Conservation (phyloP, 2,329 filamentous ascomycete genomes). For the Clarireedia monteithiana region DNA sequence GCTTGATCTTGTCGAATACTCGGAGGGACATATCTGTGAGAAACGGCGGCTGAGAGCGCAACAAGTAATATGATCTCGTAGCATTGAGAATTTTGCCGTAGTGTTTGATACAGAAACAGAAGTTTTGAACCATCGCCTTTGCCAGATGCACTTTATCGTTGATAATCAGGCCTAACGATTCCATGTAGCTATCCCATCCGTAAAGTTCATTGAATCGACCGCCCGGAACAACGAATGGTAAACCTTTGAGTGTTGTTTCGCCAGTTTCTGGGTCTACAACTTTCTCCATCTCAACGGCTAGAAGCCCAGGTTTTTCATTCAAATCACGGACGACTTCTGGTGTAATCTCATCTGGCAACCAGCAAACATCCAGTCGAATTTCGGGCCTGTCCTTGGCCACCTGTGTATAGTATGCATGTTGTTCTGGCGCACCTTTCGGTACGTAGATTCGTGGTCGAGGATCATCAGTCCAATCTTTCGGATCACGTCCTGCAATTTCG, state of each 20-base stretch:
- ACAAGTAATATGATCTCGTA: slow-evolving; percentile 91
- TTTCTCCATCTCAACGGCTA: slow-evolving; percentile 86
- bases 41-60: slow-evolving; percentile 90
- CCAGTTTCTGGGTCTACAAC: slow-evolving; percentile 58
- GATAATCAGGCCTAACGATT: slow-evolving; percentile 79
- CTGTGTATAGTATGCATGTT: slow-evolving; percentile 80
- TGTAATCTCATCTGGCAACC: slow-evolving; percentile 69
- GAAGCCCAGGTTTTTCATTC: slow-evolving; percentile 78
- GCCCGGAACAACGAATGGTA: slow-evolving; percentile 95
- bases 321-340: slow-evolving; percentile 74
- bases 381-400: slow-evolving; percentile 74
- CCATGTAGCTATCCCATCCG: slow-evolving; percentile 99
- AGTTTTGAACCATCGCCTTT: slow-evolving; percentile 92
- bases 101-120: slow-evolving; percentile 96
- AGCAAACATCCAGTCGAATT: slow-evolving; percentile 77
- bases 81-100: slow-evolving; percentile 98
- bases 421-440: slow-evolving; percentile 74
- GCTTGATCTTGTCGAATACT: slow-evolving; percentile 88
- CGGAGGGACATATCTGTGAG: slow-evolving; percentile 94
- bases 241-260: slow-evolving; percentile 63
- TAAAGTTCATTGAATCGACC: slow-evolving; percentile 98
- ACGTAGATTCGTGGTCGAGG: slow-evolving; percentile 89
- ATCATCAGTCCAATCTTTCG: slow-evolving; percentile 91
- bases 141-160: slow-evolving; percentile 81
- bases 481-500: slow-evolving; percentile 76